These are phyloP conservation scores for Cetraspora pellucida DNA, from an alignment of 192 early-diverging fungal genomes.

Conservation along the genomic window DNA sequence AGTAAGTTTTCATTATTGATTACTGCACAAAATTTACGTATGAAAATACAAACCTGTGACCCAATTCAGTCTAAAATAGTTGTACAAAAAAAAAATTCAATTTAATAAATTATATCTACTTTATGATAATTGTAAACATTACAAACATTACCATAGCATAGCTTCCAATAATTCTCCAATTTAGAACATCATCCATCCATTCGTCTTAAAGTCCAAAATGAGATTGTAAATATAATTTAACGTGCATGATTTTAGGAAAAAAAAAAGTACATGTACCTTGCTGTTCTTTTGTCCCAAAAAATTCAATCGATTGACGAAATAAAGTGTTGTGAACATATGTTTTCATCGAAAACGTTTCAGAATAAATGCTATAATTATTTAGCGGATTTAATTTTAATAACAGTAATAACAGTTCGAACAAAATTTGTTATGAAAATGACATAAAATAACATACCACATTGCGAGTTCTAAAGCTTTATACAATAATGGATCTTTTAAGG, in stretches of 20 bases:
- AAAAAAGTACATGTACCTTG: conserved; percentile 36
- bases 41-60: conserved; percentile 17
- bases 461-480: conserved; percentile 42
- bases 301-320: conserved; percentile 55
- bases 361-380: conserved; percentile 46
- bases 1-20: too few species aligned
- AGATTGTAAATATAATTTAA: neutral
- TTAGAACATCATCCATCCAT: conserved; percentile 56
- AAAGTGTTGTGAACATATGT: conserved; percentile 64
- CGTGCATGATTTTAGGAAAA: neutral
- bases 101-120: neutral
- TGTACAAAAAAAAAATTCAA: neutral
- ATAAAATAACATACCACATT: conserved; percentile 37
- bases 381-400: neutral
- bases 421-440: neutral
- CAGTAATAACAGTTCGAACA: neutral
- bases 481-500: conserved; percentile 46
- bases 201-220: neutral
- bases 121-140: neutral
- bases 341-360: conserved; percentile 62
- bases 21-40: neutral
- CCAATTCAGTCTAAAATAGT: conserved; percentile 58
- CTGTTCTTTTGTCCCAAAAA: conserved; percentile 64
- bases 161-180: conserved; percentile 61
- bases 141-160: conserved; percentile 61